Evolutionary conservation across 768 basidiomycete species (phyloP), one percentile per base, ranked within the genome.

Genomic region (Boletellus sp.): DNA sequence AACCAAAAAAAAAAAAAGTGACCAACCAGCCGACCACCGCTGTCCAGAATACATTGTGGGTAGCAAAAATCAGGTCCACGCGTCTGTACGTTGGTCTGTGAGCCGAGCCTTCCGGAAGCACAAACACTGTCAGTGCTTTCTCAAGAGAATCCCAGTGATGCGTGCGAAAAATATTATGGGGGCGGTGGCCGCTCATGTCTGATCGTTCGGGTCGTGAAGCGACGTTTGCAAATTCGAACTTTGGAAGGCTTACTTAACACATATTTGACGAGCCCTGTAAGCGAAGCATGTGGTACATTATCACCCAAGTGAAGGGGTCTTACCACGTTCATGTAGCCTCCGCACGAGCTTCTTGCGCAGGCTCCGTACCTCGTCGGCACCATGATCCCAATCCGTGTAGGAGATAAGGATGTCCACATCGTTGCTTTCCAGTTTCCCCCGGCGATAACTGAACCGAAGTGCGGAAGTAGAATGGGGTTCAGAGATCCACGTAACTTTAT

Each of bases 341-440:
- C 72, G 71, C 11, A 89, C 74, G 6, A 94, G 68, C 49, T 70
- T 76, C 50, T 78, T 74, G 56, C 84, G 81, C 1, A 93, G 72
- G 4, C 78, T 83, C 50, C 78, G 80, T n/a, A 85, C 75, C 39
- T 77, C 74, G 9, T 64, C 67, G 24, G 61, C 71, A 9, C 76
- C 78, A 5, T 61, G 65, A 37, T 66, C 56, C 45, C 68, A 58
- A 54, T 82, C 76, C 0, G 79, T 73, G 60, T 94, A 89, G 32
- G 84, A 87, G 62, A 95, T 86, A 1, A 96, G 80, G 48, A 97
- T 87, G 60, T 97, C 94, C 26, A 93, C 83, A 62, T 96, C 94
- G 59, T 87, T 90, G 60, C 86, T 90, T 52, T 81, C 69, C 3
- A 70, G 60, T 64, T 95, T 95, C 2, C 94, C 94, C 48, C 94